Conservation (phyloP, 2,329 filamentous ascomycete species). For the Pestalotiopsis sp. region DNA sequence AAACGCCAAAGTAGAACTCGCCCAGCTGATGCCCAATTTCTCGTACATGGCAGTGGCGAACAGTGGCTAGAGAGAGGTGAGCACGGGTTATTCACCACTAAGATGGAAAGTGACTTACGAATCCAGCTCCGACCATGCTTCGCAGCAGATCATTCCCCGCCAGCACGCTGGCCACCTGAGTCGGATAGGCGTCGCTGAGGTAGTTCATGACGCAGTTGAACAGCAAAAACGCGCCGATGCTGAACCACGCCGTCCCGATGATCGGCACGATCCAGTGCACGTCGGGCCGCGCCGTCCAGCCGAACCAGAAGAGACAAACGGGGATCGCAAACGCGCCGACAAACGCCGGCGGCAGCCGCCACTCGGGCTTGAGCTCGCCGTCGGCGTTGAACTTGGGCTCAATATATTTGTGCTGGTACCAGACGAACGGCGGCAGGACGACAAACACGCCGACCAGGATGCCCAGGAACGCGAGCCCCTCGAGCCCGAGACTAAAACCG, state of each 20-base stretch:
- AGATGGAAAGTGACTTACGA: constrained; percentile 13
- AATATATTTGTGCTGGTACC: constrained; percentile 68
- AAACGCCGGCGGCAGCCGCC: constrained; percentile 62
- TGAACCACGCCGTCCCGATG: constrained; percentile 52
- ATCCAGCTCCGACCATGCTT: constrained; percentile 23
- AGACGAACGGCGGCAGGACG: constrained; percentile 58
- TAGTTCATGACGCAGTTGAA: constrained; percentile 30
- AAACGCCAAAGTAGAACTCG: constrained; percentile 23
- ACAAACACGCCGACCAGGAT: constrained; percentile 49
- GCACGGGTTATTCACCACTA: not conserved
- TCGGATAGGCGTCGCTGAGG: constrained; percentile 25
- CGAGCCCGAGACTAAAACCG: constrained; percentile 48
- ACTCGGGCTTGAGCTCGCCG: constrained; percentile 65
- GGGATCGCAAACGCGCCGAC: constrained; percentile 60
- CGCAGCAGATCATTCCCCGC: constrained; percentile 26
- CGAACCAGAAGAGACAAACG: constrained; percentile 59
- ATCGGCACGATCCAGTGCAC: constrained; percentile 62
- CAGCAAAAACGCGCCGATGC: constrained; percentile 24
- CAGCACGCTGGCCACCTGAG: constrained; percentile 25
- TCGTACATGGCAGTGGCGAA: constrained; percentile 25
- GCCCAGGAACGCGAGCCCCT: constrained; percentile 52
- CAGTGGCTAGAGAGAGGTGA: constrained; percentile 16
- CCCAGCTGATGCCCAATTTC: constrained; percentile 25
- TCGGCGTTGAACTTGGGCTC: constrained; percentile 62
- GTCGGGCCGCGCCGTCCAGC: constrained; percentile 54